These are phyloP conservation scores for Salix caprea DNA, from an alignment of 345 rosid species.

Conservation along the genomic window DNA sequence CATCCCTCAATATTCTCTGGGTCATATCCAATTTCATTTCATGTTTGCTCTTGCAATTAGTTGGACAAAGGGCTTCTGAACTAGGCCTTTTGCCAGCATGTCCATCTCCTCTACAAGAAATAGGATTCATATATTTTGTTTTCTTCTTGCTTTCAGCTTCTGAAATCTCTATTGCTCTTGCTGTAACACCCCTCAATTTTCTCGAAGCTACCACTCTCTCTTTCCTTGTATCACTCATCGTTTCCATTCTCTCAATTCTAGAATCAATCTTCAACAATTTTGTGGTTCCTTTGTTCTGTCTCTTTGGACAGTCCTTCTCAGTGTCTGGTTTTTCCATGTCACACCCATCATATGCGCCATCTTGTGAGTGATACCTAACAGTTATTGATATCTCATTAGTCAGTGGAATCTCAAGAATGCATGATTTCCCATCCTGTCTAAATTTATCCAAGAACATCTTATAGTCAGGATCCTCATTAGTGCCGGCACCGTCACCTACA, in stretches of 20 bases:
- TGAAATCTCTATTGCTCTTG: background rate
- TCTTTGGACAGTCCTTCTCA: background rate
- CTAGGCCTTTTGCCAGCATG: background rate
- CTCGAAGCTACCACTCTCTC: background rate
- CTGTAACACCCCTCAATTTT: background rate
- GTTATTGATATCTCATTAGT: slow-evolving; percentile 5
- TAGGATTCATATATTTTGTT: background rate
- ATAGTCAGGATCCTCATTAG: slow-evolving; percentile 32
- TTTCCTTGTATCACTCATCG: too few species aligned
- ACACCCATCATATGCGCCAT: background rate
- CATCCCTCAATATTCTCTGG: background rate
- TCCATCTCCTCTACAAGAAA: background rate
- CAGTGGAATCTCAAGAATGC: slow-evolving; percentile 20
- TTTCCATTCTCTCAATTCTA: background rate
- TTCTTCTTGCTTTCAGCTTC: background rate
- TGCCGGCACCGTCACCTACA: background rate
- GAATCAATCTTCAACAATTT: background rate
- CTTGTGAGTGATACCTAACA: background rate
- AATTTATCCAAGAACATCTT: slow-evolving; percentile 26
- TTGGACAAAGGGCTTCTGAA: background rate
- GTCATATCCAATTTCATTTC: slow-evolving; percentile 1
- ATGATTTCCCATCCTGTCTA: slow-evolving; percentile 19
- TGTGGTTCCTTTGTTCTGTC: background rate
- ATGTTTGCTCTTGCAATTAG: slow-evolving; percentile 6
- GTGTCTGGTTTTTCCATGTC: background rate